phyloP scores from a whole-genome alignment of 2,329 filamentous ascomycete species.

The Fusarium sp. region DNA sequence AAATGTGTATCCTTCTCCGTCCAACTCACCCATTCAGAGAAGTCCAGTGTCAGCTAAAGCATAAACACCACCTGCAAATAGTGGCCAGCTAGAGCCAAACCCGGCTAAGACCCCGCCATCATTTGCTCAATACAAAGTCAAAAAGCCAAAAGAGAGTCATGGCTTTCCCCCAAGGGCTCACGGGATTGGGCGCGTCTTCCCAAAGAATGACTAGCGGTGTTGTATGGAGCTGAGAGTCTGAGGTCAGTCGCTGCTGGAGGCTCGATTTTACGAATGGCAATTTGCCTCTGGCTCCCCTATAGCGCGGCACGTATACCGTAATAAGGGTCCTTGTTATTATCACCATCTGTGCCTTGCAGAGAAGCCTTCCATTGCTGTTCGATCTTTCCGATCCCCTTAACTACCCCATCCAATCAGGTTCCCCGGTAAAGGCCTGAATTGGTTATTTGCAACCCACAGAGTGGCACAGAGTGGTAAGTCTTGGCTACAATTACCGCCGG shows the following conservation, averaged over 20 bases:
- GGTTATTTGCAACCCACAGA: neutral
- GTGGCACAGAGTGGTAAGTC: neutral
- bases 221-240: neutral
- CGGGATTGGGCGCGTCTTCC: constrained; percentile 5
- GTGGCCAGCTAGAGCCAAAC: constrained; percentile 26
- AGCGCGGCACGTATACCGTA: neutral
- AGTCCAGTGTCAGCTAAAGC: constrained; percentile 3
- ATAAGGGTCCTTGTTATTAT: constrained; percentile 11
- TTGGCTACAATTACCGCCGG: neutral
- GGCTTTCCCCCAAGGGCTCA: constrained; percentile 9
- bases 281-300: neutral
- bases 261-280: neutral
- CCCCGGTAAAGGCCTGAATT: constrained; percentile 7
- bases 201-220: constrained; percentile 1
- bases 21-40: neutral
- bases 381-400: constrained; percentile 19
- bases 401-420: constrained; percentile 11
- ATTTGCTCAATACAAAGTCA: constrained; percentile 30
- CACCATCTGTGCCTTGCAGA: constrained; percentile 31
- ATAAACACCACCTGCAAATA: constrained; percentile 31
- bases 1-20: neutral
- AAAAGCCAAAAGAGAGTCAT: constrained; percentile 32
- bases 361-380: constrained; percentile 35
- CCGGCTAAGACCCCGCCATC: constrained; percentile 25
- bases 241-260: neutral